Evolutionary conservation across 139 green algal genomes (phyloP).

Genomic region (Ulvella scutata): DNA sequence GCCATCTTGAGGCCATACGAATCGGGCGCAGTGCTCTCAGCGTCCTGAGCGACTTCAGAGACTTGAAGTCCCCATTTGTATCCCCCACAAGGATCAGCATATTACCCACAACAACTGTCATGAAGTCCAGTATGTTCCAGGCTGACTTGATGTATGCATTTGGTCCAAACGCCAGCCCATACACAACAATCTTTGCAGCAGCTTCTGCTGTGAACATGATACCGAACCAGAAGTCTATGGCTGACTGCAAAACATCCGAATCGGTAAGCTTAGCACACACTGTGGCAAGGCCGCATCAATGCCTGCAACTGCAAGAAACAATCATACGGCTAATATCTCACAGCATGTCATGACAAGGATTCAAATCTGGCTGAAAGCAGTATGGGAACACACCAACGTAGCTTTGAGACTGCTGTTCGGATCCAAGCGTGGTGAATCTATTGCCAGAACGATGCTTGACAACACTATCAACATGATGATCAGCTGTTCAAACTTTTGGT

Average conservation of each 20-base stretch:
- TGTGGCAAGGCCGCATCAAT: too few relatives aligned
- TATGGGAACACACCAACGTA: too few relatives aligned
- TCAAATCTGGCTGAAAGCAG: too few relatives aligned
- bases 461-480: slow-evolving; percentile 40
- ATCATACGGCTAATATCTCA: too few relatives aligned
- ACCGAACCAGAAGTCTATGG: slow-evolving; percentile 34
- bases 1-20: slow-evolving; percentile 23
- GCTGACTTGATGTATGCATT: slow-evolving; percentile 35
- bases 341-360: too few relatives aligned
- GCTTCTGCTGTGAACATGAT: slow-evolving; percentile 40
- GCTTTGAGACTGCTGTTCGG: slow-evolving; percentile 10
- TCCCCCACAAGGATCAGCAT: background rate
- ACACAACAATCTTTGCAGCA: slow-evolving; percentile 38
- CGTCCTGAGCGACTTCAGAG: slow-evolving; percentile 29
- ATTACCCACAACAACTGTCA: slow-evolving; percentile 16
- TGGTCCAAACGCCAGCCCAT: slow-evolving; percentile 30
- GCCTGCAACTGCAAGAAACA: too few relatives aligned
- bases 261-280: too few relatives aligned
- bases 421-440: slow-evolving; percentile 31
- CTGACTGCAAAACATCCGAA: too few relatives aligned
- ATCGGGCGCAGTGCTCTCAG: slow-evolving; percentile 40
- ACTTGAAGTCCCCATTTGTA: slow-evolving; percentile 7
- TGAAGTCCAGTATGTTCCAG: slow-evolving; percentile 44
- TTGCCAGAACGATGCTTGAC: slow-evolving; percentile 31
- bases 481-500: slow-evolving; percentile 28